These are phyloP conservation scores for Bullera alba DNA, from an alignment of 768 basidiomycete species.

Conservation along the genomic window DNA sequence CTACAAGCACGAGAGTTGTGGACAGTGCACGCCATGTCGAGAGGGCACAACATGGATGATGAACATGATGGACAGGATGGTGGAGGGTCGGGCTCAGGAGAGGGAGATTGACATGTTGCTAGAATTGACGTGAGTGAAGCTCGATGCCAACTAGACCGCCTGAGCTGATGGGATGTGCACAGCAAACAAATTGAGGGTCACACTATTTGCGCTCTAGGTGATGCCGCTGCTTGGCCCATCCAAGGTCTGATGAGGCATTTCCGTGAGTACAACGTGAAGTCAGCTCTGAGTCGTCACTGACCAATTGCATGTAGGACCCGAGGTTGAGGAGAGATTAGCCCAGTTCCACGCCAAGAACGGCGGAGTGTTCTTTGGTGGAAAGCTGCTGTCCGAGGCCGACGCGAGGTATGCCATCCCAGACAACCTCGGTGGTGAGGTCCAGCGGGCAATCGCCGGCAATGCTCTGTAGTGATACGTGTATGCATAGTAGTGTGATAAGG, in stretches of 20 bases:
- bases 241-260: slow-evolving; percentile 97
- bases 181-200: slow-evolving; percentile 95
- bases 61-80: slow-evolving; percentile 99
- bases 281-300: not conserved
- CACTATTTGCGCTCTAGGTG: slow-evolving; percentile 93
- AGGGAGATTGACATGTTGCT: slow-evolving; percentile 98
- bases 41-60: slow-evolving; percentile 89
- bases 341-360: slow-evolving; percentile 69
- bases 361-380: slow-evolving; percentile 80
- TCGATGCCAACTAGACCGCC: not conserved
- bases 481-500: too few relatives aligned
- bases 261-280: slow-evolving; percentile 49
- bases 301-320: slow-evolving; percentile 51
- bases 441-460: slow-evolving; percentile 23
- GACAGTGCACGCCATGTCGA: slow-evolving; percentile 85
- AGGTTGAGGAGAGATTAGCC: slow-evolving; percentile 81
- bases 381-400: slow-evolving; percentile 48
- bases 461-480: too few relatives aligned
- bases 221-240: slow-evolving; percentile 97
- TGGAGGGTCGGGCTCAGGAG: slow-evolving; percentile 77
- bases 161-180: slow-evolving; percentile 7
- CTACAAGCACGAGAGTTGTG: slow-evolving; percentile 98
- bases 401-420: slow-evolving; percentile 39
- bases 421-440: slow-evolving; percentile 38
- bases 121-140: slow-evolving; percentile 60